phyloP scores from a whole-genome alignment of 164 flowering plant genomes.

The Vitis amurensis region DNA sequence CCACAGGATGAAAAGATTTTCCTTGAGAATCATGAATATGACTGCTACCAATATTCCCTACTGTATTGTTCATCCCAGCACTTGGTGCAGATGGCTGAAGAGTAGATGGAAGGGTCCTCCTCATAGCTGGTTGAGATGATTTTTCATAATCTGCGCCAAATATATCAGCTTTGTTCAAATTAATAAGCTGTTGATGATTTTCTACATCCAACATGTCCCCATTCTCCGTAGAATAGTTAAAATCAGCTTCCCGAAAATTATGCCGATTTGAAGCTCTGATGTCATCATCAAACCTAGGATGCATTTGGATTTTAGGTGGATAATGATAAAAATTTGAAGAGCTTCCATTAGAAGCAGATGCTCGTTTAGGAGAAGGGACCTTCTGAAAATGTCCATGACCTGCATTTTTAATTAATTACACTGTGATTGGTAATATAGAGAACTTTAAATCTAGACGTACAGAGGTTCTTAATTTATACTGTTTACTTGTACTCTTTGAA shows the following conservation, averaged over 20 bases:
- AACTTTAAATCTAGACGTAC: neutral
- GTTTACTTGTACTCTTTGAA: conserved; percentile 23
- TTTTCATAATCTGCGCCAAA: conserved; percentile 28
- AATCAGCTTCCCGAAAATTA: conserved; percentile 9
- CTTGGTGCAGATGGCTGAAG: conserved; percentile 28
- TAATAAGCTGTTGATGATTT: conserved; percentile 14
- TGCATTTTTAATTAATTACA: conserved; percentile 22
- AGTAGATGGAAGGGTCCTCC: conserved; percentile 58
- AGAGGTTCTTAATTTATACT: neutral
- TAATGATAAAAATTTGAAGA: conserved; percentile 16
- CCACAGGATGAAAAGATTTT: conserved; percentile 23
- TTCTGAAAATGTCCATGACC: conserved; percentile 32
- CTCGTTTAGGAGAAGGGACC: conserved; percentile 21
- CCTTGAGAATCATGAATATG: conserved; percentile 26
- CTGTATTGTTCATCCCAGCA: conserved; percentile 19
- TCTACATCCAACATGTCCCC: conserved; percentile 3
- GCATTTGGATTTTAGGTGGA: conserved; percentile 13
- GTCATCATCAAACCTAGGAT: conserved; percentile 14
- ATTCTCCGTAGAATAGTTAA: conserved; percentile 16
- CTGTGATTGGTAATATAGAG: neutral
- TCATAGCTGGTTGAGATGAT: conserved; percentile 36
- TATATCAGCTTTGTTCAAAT: conserved; percentile 23
- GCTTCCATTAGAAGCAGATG: conserved; percentile 26
- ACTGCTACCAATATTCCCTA: conserved; percentile 34
- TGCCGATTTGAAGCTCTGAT: conserved; percentile 17